A percentile compares a stretch with the other conserved stretches of the same genome.
Evolutionary conservation across 257 asterid species (phyloP).

Genomic region (Solanum stenotomum): DNA sequence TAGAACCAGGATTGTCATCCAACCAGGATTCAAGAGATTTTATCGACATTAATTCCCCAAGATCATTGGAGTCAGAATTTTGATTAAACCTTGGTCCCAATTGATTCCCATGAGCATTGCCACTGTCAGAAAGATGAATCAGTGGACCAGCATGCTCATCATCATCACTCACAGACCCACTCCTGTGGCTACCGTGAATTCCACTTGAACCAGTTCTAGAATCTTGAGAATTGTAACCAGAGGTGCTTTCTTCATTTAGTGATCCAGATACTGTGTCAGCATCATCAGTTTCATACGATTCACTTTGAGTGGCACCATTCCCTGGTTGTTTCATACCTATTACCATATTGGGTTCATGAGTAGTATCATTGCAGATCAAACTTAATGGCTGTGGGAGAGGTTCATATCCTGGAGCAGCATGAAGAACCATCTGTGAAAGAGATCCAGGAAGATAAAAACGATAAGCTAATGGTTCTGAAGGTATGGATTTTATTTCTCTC

Average conservation of each 20-base stretch:
- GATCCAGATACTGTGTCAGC: constrained; percentile 63
- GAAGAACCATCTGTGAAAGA: constrained; percentile 93
- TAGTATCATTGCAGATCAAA: constrained; percentile 35
- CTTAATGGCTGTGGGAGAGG: constrained; percentile 95
- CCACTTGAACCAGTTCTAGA: constrained; percentile 49
- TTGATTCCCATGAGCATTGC: constrained; percentile 29
- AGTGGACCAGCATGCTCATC: constrained; percentile 36
- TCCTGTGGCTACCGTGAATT: constrained; percentile 25
- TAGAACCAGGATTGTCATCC: constrained; percentile 57
- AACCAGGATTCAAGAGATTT: constrained; percentile 87
- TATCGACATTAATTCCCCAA: constrained; percentile 67
- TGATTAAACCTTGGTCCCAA: constrained; percentile 17
- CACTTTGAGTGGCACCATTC: constrained; percentile 23
- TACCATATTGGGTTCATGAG: constrained; percentile 12
- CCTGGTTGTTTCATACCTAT: constrained; percentile 14
- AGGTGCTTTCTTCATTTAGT: constrained; percentile 58
- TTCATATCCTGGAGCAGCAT: constrained; percentile 99
- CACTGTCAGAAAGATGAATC: constrained; percentile 72
- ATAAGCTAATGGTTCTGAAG: constrained; percentile 44
- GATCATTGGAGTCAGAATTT: constrained; percentile 34
- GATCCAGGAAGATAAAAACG: constrained; percentile 95
- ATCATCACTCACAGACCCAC: constrained; percentile 36
- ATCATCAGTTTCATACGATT: constrained; percentile 42
- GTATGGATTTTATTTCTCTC: constrained; percentile 33
- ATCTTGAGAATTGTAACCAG: constrained; percentile 62